A percentile compares a stretch with the other conserved stretches of the same genome.
These are phyloP conservation scores for Cucumis cinereus DNA, from an alignment of 306 rosid species.

Conservation along the genomic window DNA sequence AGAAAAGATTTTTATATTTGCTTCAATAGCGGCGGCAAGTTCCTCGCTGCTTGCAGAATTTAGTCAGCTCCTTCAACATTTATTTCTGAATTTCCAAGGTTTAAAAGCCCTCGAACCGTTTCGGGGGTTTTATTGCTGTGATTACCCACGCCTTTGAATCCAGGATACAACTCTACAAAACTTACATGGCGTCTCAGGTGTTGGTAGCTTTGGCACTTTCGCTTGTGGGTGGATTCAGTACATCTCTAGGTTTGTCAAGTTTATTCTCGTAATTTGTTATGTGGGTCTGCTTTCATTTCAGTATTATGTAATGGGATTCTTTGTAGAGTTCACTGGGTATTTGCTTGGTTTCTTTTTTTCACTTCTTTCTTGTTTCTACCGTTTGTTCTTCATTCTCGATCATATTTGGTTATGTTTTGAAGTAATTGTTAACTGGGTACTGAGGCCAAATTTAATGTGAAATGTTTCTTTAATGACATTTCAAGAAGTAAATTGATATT, in stretches of 20 bases:
- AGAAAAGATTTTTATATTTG: background rate
- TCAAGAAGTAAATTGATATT: background rate
- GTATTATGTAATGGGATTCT: background rate
- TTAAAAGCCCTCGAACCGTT: background rate
- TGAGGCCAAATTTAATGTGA: background rate
- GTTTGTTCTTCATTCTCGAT: background rate
- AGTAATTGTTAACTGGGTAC: background rate
- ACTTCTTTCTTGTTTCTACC: background rate
- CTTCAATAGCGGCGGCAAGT: background rate
- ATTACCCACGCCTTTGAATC: background rate
- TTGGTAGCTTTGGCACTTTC: conserved; percentile 89
- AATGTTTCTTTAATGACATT: background rate
- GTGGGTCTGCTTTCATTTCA: background rate
- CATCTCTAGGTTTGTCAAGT: conserved; percentile 58
- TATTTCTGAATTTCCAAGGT: background rate
- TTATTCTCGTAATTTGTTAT: background rate
- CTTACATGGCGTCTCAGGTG: conserved; percentile 71
- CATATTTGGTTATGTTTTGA: background rate
- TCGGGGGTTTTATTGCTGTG: background rate
- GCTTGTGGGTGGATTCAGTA: conserved; percentile 77
- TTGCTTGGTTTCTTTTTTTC: background rate
- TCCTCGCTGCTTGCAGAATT: background rate
- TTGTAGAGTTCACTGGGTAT: background rate
- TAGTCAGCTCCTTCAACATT: background rate
- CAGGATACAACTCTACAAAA: background rate